Conservation (phyloP, 768 basidiomycete genomes). For the Suillus discolor region DNA sequence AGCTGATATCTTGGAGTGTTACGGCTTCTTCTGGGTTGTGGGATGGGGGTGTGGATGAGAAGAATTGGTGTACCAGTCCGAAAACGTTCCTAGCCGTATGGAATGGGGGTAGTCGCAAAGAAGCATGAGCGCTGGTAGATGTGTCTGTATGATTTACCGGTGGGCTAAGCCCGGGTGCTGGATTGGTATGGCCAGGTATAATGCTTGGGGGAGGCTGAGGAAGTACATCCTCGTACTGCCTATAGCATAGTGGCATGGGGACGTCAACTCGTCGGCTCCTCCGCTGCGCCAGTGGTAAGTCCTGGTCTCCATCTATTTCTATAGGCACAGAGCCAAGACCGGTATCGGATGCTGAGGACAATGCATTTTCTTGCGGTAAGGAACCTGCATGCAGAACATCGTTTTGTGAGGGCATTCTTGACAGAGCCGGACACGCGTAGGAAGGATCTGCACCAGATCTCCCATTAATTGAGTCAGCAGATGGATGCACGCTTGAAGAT, state of each 20-base stretch:
- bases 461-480: too few species aligned
- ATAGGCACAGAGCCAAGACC: not conserved
- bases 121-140: not conserved
- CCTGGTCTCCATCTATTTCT: not conserved
- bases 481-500: too few species aligned
- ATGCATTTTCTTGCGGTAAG: too few species aligned
- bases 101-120: not conserved
- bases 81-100: not conserved
- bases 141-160: too few species aligned
- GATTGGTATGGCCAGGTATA: not conserved
- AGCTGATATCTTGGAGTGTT: too few species aligned
- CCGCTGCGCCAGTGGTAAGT: conserved; percentile 5
- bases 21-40: too few species aligned
- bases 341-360: too few species aligned
- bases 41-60: too few species aligned
- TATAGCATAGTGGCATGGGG: not conserved
- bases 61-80: not conserved
- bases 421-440: too few species aligned
- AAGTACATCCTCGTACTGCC: conserved; percentile 4
- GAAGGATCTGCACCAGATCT: too few species aligned
- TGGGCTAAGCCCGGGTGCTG: not conserved
- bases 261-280: not conserved
- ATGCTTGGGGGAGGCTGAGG: conserved; percentile 1
- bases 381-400: too few species aligned
- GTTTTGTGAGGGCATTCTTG: too few species aligned